Evolutionary conservation across 345 rosid genomes (phyloP).

Genomic region (Luvunga scandens): DNA sequence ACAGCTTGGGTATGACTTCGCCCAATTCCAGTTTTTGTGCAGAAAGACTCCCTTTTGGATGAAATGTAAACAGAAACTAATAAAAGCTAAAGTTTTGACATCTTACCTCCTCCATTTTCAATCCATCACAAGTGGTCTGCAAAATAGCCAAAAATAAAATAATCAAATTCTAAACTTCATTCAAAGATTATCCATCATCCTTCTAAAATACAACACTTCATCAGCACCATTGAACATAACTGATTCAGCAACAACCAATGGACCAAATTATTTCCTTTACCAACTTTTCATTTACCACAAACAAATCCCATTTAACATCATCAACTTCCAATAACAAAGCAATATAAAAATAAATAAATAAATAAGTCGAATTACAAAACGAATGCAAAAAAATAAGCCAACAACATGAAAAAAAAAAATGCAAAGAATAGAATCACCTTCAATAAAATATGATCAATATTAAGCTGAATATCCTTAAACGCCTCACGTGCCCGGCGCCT

Average conservation of each 20-base stretch:
- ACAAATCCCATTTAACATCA: background rate
- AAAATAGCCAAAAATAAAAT: slow-evolving; percentile 12
- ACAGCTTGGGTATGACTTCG: background rate
- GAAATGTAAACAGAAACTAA: background rate
- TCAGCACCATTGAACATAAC: background rate
- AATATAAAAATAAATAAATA: background rate
- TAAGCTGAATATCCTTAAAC: slow-evolving; percentile 65
- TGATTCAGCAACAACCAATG: too few species aligned
- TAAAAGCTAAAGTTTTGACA: background rate
- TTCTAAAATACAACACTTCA: background rate
- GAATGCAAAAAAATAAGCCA: too few species aligned
- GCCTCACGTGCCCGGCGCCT: slow-evolving; percentile 80
- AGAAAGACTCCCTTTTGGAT: background rate
- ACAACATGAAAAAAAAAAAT: background rate
- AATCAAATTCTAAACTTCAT: slow-evolving; percentile 1
- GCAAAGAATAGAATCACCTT: slow-evolving; percentile 44
- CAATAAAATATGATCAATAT: slow-evolving; percentile 77
- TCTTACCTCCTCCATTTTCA: slow-evolving; percentile 74
- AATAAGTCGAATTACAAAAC: too few species aligned
- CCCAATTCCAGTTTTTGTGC: background rate
- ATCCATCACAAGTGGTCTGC: slow-evolving; percentile 68
- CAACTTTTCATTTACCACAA: background rate
- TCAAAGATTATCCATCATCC: background rate
- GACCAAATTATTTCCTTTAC: background rate
- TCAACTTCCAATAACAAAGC: background rate